Conservation (phyloP, 2,329 filamentous ascomycete species). For the Arthrobotrys musiformis region DNA sequence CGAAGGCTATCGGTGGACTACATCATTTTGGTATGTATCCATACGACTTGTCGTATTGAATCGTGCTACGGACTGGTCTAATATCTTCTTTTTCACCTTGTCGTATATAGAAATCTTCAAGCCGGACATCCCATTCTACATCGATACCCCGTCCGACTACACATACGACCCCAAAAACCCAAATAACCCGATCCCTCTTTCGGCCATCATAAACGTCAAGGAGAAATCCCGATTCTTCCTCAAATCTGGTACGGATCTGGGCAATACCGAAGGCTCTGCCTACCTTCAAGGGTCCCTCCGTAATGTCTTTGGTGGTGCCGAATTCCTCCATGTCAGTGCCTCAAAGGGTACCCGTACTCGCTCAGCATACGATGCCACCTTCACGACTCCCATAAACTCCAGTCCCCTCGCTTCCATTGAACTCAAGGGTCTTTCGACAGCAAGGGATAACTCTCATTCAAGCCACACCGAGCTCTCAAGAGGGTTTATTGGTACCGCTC, state of each 20-base stretch:
- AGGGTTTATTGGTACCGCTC: conserved; percentile 79
- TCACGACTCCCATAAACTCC: conserved; percentile 83
- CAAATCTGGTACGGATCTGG: conserved; percentile 93
- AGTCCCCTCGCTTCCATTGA: conserved; percentile 84
- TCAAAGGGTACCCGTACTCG: conserved; percentile 83
- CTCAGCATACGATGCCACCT: conserved; percentile 87
- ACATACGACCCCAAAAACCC: conserved; percentile 69
- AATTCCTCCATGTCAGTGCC: conserved; percentile 86
- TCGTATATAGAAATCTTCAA: conserved; percentile 80
- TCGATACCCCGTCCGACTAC: conserved; percentile 68
- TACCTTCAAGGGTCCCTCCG: conserved; percentile 87
- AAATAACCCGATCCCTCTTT: conserved; percentile 73
- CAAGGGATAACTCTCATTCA: conserved; percentile 81
- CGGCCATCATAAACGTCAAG: conserved; percentile 79
- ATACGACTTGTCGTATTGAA: neutral
- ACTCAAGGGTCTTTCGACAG: conserved; percentile 81
- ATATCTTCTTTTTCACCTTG: conserved; percentile 37
- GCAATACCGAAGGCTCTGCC: conserved; percentile 91
- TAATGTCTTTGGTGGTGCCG: conserved; percentile 93
- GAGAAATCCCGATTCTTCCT: conserved; percentile 86
- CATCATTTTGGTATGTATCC: conserved; percentile 76
- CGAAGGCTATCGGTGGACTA: conserved; percentile 77
- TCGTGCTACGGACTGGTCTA: neutral
- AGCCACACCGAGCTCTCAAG: conserved; percentile 90
- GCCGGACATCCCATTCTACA: conserved; percentile 80